Evolutionary conservation across 805 yeast genomes (phyloP).

Genomic region (Saitoella complicata): DNA sequence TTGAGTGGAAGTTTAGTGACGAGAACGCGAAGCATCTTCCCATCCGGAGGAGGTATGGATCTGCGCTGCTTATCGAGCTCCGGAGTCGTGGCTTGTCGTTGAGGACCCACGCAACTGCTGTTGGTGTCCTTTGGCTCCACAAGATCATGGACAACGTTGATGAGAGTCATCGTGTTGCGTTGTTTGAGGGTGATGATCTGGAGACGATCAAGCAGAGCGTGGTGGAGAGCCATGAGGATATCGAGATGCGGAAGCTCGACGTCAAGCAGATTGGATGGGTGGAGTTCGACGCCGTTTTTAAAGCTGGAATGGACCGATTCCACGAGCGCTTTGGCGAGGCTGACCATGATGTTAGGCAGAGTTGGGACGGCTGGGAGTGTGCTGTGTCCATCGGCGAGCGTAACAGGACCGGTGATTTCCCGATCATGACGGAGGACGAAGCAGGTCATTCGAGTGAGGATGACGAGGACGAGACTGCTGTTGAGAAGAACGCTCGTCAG

Average conservation of each 20-base stretch:
- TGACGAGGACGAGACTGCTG: not conserved
- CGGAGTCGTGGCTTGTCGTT: not conserved
- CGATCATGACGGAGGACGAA: not conserved
- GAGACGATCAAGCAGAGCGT: not conserved
- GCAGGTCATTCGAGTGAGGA: too few species aligned
- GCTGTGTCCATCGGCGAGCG: not conserved
- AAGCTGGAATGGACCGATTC: not conserved
- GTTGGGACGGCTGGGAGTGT: not conserved
- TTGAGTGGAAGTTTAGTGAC: not conserved
- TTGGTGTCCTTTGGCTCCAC: not conserved
- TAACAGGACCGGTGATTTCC: not conserved
- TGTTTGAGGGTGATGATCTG: not conserved
- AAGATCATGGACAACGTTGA: slow-evolving; percentile 1
- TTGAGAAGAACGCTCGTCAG: not conserved
- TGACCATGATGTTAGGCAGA: not conserved
- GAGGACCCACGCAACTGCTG: not conserved
- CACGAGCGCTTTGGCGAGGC: not conserved
- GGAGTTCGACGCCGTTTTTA: not conserved
- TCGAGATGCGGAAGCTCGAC: not conserved
- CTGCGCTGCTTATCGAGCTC: too few species aligned
- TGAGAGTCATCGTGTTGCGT: not conserved
- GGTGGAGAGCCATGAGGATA: not conserved
- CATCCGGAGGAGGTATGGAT: not conserved
- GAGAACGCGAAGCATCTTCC: not conserved
- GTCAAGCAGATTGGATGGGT: not conserved